Evolutionary conservation across 192 early-diverging fungal genomes (phyloP), one percentile per base, ranked within the genome.

Genomic region (Coemansia sp.): DNA sequence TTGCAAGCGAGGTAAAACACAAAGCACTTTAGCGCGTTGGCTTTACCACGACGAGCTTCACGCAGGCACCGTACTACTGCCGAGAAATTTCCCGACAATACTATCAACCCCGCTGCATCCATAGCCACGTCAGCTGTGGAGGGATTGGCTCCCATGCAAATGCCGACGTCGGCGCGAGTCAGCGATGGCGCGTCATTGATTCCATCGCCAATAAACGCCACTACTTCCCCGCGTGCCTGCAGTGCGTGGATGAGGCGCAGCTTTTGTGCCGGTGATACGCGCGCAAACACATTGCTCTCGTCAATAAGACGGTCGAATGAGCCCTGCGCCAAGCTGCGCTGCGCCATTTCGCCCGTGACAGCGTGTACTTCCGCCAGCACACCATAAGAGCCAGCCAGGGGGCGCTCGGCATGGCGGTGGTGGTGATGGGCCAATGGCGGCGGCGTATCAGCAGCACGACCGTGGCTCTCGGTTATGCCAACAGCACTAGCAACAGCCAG

Each of bases 181-280:
- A 96, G 76, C 31, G 94, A 86, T 43, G 94, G 92, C 34, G 93
- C 91, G 71, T 96, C 94, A 66, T 96, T 94, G 8, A 93, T 90
- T 37, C 94, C 94, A 66, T 94, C 94, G 66, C 94, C 94, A 23
- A 80, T 75, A 62, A 80, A 80, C 3, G 62, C 68, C n/a, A 80
- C 78, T 5, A 71, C 51, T 24, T 80, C 72, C n/a, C 77, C 77
- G 24, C 68, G 62, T 13, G 77, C 60, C 62, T 74, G 77, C 31
- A 80, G 42, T 1, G 77, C 64, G 53, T 70, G 60, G 26, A 80
- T 69, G 33, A 80, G 67, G 31, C 65, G 72, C 53, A 80, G 65
- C 57, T 80, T 80, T 23, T 74, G 73, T 10, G 62, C 73, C 0
- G 77, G 77, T 7, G 77, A 60, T 26, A 80, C 28, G 3, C 77